Evolutionary conservation across 495 filamentous ascomycete species (phyloP), one percentile per base, ranked within the genome.

Genomic region (Aspergillus steynii): DNA sequence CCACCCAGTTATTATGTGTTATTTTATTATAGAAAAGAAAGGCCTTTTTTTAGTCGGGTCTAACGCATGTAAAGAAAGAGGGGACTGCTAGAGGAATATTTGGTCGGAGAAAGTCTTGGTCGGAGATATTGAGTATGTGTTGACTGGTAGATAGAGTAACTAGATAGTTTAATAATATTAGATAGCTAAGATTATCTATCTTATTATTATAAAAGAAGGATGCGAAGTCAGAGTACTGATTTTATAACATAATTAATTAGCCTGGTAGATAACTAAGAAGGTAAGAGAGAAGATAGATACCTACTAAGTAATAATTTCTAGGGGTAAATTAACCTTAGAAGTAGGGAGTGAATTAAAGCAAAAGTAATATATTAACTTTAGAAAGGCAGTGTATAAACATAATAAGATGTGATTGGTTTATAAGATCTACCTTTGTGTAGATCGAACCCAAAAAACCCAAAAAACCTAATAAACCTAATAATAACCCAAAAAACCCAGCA

Each of bases 1-100:
- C 34, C 15, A 62, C 34, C 46, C 29, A 61, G 53, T 57, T 20
- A 25, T 53, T 51, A 55, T 60, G 42, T 47, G 47, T 9, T 48
- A 61, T 65, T 4, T 56, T 63, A 61, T 29, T 50, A 48, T 61
- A 61, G 25, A 50, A 25, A 15, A 58, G 12, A 50, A 29, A 58
- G 34, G 14, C 46, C 45, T 55, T 61, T 46, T 48, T 55, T 61
- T 29, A 37, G 49, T 61, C 26, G 12, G 42, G 54, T 25, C 42
- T 26, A 46, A 56, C 54, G 25, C 25, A 12, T 5, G 14, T 25
- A 47, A 56, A 25, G 12, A 12, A 26, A 47, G 53, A 55, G 7
- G 53, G 31, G 12, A 25, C 29, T 46, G 9, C 28, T 51, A 27
- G n/a, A 42, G 29, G 32, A 14, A 50, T 59, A 42, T 4, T 32